Conservation (phyloP, 306 rosid genomes). For the Boehmeria nivea region DNA sequence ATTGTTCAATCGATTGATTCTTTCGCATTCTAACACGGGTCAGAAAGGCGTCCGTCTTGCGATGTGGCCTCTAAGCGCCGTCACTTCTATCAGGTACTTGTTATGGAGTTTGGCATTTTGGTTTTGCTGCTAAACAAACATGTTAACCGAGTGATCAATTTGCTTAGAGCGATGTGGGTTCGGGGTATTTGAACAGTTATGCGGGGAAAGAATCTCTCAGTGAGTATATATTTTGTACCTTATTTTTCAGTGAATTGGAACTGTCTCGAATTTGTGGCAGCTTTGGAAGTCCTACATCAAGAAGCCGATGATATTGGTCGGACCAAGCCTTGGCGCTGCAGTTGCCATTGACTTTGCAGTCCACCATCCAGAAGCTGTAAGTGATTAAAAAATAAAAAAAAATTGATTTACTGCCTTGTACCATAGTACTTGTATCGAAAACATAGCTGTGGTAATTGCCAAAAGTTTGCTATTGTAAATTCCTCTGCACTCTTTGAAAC, state of each 20-base stretch:
- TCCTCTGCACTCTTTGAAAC: slow-evolving; percentile 3
- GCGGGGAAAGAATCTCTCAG: slow-evolving; percentile 4
- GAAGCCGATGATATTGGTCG: slow-evolving; percentile 81
- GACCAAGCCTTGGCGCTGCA: slow-evolving; percentile 99
- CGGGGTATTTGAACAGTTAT: slow-evolving; percentile 14
- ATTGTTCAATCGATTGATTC: background rate
- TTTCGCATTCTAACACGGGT: slow-evolving; percentile 14
- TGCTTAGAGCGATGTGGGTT: too few relatives aligned
- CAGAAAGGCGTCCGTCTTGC: slow-evolving; percentile 75
- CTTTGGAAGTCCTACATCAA: slow-evolving; percentile 75
- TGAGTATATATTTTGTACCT: background rate
- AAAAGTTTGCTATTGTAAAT: background rate
- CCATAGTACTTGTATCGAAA: background rate
- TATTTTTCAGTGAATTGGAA: slow-evolving; percentile 4
- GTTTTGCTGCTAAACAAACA: too few relatives aligned
- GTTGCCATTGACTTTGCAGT: slow-evolving; percentile 88
- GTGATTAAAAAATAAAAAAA: slow-evolving; percentile 19
- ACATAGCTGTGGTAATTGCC: background rate
- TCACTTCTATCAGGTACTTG: slow-evolving; percentile 76
- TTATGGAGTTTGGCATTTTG: background rate
- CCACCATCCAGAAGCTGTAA: slow-evolving; percentile 84
- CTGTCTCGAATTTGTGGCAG: slow-evolving; percentile 38
- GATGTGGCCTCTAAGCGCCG: slow-evolving; percentile 67
- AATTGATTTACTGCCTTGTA: slow-evolving; percentile 22
- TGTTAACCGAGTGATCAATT: too few relatives aligned